phyloP scores from a whole-genome alignment of 345 rosid genomes.

The Rubroshorea leprosula region DNA sequence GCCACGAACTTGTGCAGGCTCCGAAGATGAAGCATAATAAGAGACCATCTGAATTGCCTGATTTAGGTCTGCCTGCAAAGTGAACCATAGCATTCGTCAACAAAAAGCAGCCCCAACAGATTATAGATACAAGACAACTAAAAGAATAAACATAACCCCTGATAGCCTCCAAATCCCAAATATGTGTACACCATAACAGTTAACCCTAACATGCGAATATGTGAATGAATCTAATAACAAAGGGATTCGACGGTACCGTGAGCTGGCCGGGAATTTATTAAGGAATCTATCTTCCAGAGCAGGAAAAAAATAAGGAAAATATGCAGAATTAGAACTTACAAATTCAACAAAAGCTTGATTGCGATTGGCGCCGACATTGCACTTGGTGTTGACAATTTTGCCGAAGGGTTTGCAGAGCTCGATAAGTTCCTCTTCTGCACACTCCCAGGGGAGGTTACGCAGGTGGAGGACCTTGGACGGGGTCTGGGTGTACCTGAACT shows the following conservation, averaged over 20 bases:
- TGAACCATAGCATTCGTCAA: conserved; percentile 8
- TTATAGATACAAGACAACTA: background rate
- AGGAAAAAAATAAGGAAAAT: background rate
- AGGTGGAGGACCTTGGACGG: conserved; percentile 94
- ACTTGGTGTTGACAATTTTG: conserved; percentile 82
- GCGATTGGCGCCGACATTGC: conserved; percentile 91
- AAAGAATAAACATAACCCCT: too few species aligned
- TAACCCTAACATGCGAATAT: too few species aligned
- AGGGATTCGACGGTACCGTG: too few species aligned
- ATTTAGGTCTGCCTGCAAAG: conserved; percentile 63
- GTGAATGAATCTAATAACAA: too few species aligned
- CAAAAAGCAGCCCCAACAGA: background rate
- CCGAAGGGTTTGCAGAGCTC: conserved; percentile 94
- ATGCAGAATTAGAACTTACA: conserved; percentile 28
- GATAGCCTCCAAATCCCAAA: too few species aligned
- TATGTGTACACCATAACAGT: too few species aligned
- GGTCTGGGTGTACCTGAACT: conserved; percentile 92
- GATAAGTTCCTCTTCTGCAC: conserved; percentile 84
- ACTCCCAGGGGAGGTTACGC: conserved; percentile 94
- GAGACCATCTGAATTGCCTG: conserved; percentile 98
- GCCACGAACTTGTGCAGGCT: conserved; percentile 94
- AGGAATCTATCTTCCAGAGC: background rate
- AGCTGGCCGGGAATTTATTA: too few species aligned
- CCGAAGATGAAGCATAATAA: conserved; percentile 92
- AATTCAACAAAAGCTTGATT: conserved; percentile 97